These are phyloP conservation scores for Crithidia fasciculata DNA, from an alignment of 208 protist genomes.

Conservation along the genomic window DNA sequence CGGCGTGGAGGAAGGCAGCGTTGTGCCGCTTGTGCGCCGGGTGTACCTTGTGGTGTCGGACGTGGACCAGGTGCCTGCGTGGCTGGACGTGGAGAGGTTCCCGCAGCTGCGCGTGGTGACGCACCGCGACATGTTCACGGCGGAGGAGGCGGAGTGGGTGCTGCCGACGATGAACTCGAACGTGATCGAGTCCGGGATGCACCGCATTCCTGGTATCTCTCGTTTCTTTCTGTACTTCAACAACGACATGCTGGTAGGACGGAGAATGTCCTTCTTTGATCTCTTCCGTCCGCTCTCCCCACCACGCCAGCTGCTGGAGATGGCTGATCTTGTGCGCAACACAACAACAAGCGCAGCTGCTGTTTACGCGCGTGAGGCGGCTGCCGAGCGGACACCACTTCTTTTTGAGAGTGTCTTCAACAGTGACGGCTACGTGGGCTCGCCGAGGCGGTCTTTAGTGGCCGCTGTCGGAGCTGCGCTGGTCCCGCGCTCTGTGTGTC, in stretches of 20 bases:
- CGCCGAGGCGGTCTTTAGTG: not conserved
- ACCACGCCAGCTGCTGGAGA: conserved; percentile 1
- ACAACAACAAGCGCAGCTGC: not conserved
- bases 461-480: not conserved
- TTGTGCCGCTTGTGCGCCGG: conserved; percentile 32
- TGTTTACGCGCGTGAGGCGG: not conserved
- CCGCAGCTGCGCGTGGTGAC: conserved; percentile 42
- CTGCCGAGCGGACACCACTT: not conserved
- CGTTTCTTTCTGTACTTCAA: conserved; percentile 57
- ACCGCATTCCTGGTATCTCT: conserved; percentile 48
- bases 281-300: conserved; percentile 52
- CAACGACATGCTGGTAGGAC: conserved; percentile 59
- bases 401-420: conserved; percentile 35
- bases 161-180: conserved; percentile 51
- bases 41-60: conserved; percentile 48
- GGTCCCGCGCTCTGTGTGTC: not conserved
- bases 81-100: conserved; percentile 42
- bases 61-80: conserved; percentile 44
- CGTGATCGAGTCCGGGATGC: conserved; percentile 43
- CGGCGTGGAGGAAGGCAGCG: conserved; percentile 18
- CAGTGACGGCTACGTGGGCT: conserved; percentile 17
- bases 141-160: conserved; percentile 28
- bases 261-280: conserved; percentile 47
- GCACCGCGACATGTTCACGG: conserved; percentile 42
- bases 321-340: not conserved